Conservation (phyloP, 1,284 basidiomycete species). For the Sphagnurus paluster region DNA sequence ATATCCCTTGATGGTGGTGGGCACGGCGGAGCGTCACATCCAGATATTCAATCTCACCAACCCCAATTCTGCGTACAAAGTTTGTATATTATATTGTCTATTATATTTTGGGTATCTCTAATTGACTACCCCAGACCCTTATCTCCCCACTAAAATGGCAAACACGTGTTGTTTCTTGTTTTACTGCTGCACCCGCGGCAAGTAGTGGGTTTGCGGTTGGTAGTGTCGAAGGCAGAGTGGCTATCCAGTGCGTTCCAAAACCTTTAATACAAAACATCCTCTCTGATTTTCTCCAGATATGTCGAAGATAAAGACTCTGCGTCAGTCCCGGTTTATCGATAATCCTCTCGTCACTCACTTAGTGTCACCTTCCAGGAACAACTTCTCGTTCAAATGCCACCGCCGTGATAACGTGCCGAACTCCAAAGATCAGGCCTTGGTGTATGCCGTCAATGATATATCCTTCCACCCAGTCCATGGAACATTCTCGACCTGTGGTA, state of each 20-base stretch:
- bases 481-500: slow-evolving; percentile 92
- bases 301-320: slow-evolving; percentile 76
- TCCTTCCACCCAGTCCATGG: slow-evolving; percentile 92
- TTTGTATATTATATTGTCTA: slow-evolving; percentile 30
- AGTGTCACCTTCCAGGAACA: slow-evolving; percentile 52
- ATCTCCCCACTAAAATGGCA: slow-evolving; percentile 92
- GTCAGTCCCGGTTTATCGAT: slow-evolving; percentile 38
- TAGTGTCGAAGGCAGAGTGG: slow-evolving; percentile 93
- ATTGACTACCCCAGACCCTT: slow-evolving; percentile 52
- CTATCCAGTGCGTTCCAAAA: slow-evolving; percentile 79
- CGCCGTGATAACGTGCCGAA: slow-evolving; percentile 71
- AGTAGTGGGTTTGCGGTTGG: slow-evolving; percentile 89
- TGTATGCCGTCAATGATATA: slow-evolving; percentile 88
- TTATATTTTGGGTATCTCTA: background rate
- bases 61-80: slow-evolving; percentile 77
- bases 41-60: slow-evolving; percentile 87
- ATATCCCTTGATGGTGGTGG: slow-evolving; percentile 89
- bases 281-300: slow-evolving; percentile 48
- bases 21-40: slow-evolving; percentile 91
- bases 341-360: slow-evolving; percentile 4
- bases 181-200: slow-evolving; percentile 65
- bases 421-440: slow-evolving; percentile 74
- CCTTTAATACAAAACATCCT: background rate
- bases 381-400: slow-evolving; percentile 97
- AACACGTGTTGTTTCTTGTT: slow-evolving; percentile 87